Evolutionary conservation across 2,329 filamentous ascomycete species (phyloP).

Genomic region (Ophioceras dolichostomum): DNA sequence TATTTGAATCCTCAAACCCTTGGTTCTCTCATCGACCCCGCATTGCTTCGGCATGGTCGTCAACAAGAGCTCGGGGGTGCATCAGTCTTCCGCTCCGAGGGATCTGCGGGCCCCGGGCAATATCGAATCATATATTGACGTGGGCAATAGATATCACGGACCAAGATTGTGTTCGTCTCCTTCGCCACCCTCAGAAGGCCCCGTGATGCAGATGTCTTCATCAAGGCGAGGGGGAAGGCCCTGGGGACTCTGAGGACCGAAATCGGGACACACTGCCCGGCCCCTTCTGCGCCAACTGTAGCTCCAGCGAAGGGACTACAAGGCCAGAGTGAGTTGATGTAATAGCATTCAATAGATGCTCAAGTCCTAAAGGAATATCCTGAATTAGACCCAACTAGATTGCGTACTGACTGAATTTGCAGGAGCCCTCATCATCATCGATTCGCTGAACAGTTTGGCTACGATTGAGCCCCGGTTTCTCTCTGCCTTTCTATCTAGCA

Average conservation of each 20-base stretch:
- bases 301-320: conserved; percentile 8
- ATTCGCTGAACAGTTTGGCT: conserved; percentile 61
- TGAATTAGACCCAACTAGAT: background rate
- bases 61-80: too few species aligned
- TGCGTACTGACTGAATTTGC: too few species aligned
- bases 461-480: conserved; percentile 41
- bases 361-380: too few species aligned
- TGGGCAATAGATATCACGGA: conserved; percentile 40
- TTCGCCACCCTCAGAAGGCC: conserved; percentile 62
- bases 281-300: conserved; percentile 20
- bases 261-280: conserved; percentile 40
- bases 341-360: too few species aligned
- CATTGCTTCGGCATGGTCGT: too few species aligned
- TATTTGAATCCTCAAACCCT: conserved; percentile 6
- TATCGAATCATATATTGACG: background rate
- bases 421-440: conserved; percentile 69
- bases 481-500: conserved; percentile 55
- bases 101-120: background rate
- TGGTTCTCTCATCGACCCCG: too few species aligned
- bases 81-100: background rate
- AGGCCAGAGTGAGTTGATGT: conserved; percentile 25
- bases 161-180: conserved; percentile 63
- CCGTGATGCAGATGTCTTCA: conserved; percentile 51
- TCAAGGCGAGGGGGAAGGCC: conserved; percentile 50
- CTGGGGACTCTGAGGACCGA: conserved; percentile 45